A percentile compares a stretch with the other conserved stretches of the same genome.
These are phyloP conservation scores for Striga hermonthica DNA, from an alignment of 305 asterid species.

Conservation along the genomic window DNA sequence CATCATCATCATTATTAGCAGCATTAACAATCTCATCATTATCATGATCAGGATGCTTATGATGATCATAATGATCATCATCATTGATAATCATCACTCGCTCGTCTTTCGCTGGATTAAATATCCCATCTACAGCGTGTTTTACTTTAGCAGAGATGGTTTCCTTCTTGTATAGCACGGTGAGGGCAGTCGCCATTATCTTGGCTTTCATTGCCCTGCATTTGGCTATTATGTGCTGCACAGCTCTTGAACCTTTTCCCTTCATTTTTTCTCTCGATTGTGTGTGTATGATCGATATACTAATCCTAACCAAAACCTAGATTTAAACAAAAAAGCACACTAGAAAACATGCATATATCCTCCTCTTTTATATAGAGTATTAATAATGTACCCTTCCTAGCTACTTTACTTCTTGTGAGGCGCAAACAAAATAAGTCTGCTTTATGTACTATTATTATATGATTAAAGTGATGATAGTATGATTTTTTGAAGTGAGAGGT, in stretches of 20 bases:
- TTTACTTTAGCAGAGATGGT: conserved; percentile 44
- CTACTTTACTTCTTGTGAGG: no score
- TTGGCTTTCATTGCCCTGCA: conserved; percentile 41
- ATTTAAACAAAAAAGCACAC: no score
- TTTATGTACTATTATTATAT: no score
- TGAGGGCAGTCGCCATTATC: conserved; percentile 34
- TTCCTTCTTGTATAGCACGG: conserved; percentile 38
- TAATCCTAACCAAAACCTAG: no score
- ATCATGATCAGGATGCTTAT: neutral
- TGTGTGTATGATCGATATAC: neutral
- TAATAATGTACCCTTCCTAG: no score
- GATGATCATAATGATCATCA: conserved; percentile 33
- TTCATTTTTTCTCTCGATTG: neutral
- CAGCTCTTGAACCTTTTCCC: conserved; percentile 24
- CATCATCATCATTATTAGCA: conserved; percentile 12
- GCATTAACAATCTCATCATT: neutral
- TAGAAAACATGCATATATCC: no score
- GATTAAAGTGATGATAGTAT: no score
- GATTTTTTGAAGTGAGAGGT: no score
- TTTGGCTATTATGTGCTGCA: conserved; percentile 45
- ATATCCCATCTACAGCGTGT: conserved; percentile 38
- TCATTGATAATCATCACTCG: conserved; percentile 23
- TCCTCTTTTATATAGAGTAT: no score
- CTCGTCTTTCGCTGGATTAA: neutral
- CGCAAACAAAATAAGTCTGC: no score